phyloP scores from a whole-genome alignment of 306 rosid species.

The Ceratonia siliqua region DNA sequence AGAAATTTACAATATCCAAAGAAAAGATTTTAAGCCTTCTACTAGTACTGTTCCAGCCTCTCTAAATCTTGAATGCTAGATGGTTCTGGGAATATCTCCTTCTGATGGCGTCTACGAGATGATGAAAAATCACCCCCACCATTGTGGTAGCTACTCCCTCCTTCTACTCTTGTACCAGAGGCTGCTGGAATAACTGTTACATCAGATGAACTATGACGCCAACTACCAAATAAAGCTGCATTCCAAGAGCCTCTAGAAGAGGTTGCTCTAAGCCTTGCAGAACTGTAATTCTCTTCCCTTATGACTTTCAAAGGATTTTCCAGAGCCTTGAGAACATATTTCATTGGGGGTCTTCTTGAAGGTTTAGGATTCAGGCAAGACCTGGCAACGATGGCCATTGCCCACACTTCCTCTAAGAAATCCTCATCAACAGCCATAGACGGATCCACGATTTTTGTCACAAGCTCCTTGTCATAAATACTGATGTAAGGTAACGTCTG shows the following conservation, averaged over 20 bases:
- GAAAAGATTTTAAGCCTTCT: conserved; percentile 48
- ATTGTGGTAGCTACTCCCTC: conserved; percentile 57
- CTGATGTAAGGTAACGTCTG: conserved; percentile 64
- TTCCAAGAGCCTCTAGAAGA: conserved; percentile 95
- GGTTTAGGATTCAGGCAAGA: conserved; percentile 91
- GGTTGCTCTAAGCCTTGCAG: conserved; percentile 73
- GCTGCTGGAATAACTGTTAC: conserved; percentile 51
- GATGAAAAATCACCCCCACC: conserved; percentile 67
- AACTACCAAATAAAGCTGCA: conserved; percentile 88
- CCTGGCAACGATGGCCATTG: conserved; percentile 90
- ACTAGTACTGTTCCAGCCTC: conserved; percentile 53
- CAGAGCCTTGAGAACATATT: conserved; percentile 82
- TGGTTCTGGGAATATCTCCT: conserved; percentile 87
- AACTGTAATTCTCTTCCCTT: conserved; percentile 78
- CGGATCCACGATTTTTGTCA: conserved; percentile 81
- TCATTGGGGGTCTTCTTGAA: conserved; percentile 84
- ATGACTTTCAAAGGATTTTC: conserved; percentile 93
- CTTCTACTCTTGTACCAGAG: conserved; percentile 56
- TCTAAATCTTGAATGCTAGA: conserved; percentile 59
- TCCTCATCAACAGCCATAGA: conserved; percentile 84
- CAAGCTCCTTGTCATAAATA: conserved; percentile 79
- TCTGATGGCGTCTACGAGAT: conserved; percentile 62
- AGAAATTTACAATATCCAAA: conserved; percentile 32
- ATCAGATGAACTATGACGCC: conserved; percentile 88
- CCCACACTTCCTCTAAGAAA: conserved; percentile 97